phyloP scores from a whole-genome alignment of 2,329 filamentous ascomycete genomes.

The Emmonsia crescens region DNA sequence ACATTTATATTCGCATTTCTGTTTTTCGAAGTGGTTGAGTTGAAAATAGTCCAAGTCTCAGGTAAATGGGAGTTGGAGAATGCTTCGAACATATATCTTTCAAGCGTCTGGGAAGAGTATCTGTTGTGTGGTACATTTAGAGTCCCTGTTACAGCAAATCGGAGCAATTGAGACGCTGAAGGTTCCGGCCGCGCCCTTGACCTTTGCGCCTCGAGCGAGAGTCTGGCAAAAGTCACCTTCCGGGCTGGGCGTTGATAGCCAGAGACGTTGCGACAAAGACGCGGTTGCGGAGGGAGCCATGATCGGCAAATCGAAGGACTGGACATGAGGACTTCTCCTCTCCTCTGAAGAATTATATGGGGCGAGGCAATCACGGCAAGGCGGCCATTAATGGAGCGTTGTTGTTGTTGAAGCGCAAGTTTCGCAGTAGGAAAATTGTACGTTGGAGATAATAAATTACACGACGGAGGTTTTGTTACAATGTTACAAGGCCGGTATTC shows the following conservation, averaged over 20 bases:
- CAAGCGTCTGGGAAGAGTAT: constrained; percentile 5
- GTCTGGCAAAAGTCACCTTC: background rate
- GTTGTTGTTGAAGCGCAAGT: background rate
- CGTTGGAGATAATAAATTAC: background rate
- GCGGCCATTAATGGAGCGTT: background rate
- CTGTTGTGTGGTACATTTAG: constrained; percentile 7
- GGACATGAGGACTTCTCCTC: background rate
- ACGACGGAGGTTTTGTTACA: background rate
- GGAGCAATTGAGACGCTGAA: constrained; percentile 22
- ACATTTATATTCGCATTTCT: background rate
- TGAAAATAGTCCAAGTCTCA: background rate
- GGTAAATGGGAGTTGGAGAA: constrained; percentile 11
- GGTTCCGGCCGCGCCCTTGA: constrained; percentile 9
- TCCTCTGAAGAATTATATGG: background rate
- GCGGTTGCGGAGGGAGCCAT: background rate
- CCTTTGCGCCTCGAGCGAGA: background rate
- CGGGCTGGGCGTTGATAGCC: background rate
- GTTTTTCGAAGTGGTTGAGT: background rate
- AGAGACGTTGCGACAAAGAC: background rate
- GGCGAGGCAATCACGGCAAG: background rate
- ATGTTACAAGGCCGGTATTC: too few species aligned
- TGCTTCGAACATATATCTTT: constrained; percentile 13
- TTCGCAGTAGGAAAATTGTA: background rate
- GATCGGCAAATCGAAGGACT: background rate
- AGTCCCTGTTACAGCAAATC: constrained; percentile 22